Evolutionary conservation across 1,284 basidiomycete genomes (phyloP), one percentile per base, ranked within the genome.

Genomic region (Ceratobasidium sp.): DNA sequence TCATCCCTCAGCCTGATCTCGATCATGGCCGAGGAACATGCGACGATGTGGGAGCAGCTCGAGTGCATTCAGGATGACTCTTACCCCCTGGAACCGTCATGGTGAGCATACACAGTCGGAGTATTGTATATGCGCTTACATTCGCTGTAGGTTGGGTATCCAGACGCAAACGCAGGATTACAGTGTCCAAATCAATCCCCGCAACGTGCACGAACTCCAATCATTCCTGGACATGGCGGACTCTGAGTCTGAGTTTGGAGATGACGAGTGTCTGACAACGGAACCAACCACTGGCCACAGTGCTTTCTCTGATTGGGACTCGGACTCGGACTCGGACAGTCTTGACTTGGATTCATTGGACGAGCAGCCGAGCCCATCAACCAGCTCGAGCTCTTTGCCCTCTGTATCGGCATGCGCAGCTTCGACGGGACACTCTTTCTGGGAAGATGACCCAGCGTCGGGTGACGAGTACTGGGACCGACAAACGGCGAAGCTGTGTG

Each of bases 201-300:
- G 50, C 13, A 13, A 17, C 12, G 49, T 20, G 10, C 35, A 53
- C 38, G 27, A 52, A 17, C 35, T 20, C 22, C 49, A 65, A 13
- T 65, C 62, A n/a, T 65, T 65, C 50, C 62, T 65, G 49, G 49
- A 65, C 50, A 65, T 65, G 62, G 49, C 52, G 27, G 62, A 65
- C 38, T 54, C 62, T 3, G 62, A 65, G 10, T 42, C 47, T 4
- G 62, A 65, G 20, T 34, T 35, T 22, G 15, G 17, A 32, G 52
- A 31, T 12, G 47, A 65, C 35, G 47, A 31, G 27, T 45, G 43
- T 22, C 10, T 15, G 5, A 34, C 52, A 17, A 32, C 35, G 12
- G 15, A 65, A 10, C 50, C 62, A 1, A 65, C 62, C 27, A 42
- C 43, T 13, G 62, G 62, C 49, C 62, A 65, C 50, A 65, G 62